A percentile compares a stretch with the other conserved stretches of the same genome.
These are phyloP conservation scores for Pseudogymnoascus sp. DNA, from an alignment of 2,329 filamentous ascomycete species.

Conservation along the genomic window DNA sequence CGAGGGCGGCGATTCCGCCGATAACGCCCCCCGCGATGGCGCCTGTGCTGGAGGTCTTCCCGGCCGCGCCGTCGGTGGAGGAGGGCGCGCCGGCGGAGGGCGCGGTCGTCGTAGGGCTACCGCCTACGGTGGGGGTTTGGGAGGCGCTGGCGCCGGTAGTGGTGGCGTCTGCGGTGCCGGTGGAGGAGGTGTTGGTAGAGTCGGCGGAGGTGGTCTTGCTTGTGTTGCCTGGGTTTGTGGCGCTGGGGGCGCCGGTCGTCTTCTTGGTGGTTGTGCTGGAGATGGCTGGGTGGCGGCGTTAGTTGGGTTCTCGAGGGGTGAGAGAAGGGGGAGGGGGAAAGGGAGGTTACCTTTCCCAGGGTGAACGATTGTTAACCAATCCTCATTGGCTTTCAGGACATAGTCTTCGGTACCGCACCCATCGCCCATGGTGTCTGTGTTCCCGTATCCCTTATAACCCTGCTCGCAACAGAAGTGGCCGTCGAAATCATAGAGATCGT, in stretches of 20 bases:
- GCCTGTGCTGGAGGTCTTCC: neutral
- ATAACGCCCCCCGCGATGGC: neutral
- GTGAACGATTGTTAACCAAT: neutral
- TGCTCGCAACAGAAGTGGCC: slow-evolving; percentile 22
- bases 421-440: neutral
- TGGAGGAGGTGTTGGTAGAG: neutral
- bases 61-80: neutral
- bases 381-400: neutral
- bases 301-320: neutral
- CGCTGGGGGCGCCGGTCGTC: neutral
- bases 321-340: neutral
- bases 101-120: neutral
- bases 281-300: neutral
- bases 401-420: slow-evolving; percentile 5
- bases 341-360: too few relatives aligned
- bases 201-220: neutral
- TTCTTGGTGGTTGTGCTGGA: neutral
- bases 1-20: neutral
- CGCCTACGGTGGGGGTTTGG: neutral
- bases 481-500: slow-evolving; percentile 19
- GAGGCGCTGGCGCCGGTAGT: neutral
- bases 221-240: neutral
- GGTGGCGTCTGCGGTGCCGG: neutral
- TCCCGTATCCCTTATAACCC: slow-evolving; percentile 7
- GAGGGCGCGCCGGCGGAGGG: neutral